Base-by-base conservation (phyloP, 371 early-diverging fungal genomes). In the Mortierella sp. region DNA sequence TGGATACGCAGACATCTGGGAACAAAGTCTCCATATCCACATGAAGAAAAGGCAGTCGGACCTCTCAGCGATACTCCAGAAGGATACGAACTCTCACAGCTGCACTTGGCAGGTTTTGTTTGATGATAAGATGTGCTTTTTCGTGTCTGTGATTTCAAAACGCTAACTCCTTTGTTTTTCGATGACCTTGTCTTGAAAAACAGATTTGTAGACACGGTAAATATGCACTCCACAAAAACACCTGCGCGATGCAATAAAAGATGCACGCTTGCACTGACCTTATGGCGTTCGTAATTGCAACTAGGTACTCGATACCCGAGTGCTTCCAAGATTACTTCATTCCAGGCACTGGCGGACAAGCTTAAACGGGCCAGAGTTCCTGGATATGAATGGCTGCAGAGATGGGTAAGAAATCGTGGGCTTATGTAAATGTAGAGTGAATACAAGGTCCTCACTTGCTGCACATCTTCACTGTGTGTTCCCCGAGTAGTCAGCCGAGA, bases 261-360 rank as follows among this genome's bases (percentile, higher is more conserved):
- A 44, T 4, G 44, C 44, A n/a, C 3, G 19, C 44, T 4, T 19
- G 17, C 21, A 15, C 19, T 14, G 6, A 8, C 15, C 19, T 19
- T n/a, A n/a, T n/a, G n/a, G n/a, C n/a, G n/a, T n/a, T n/a, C n/a
- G n/a, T 9, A 2, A 19, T 0, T 6, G 9, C 44, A 21, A 19
- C 9, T 30, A 75, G 76, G 76, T 21, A 75, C 76, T n/a, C 39
- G 76, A n/a, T 75, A 51, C 39, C 76, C 76, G 4, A 75, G 76
- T 14, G 17, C 56, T 0, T 47, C 53, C 19, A 64, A 56, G 28
- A 12, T 50, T 4, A 21, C 41, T 0, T 47, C 60, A 0, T 64
- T 60, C 44, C 34, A 63, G 31, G 41, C 15, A 14, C 23, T 75
- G 37, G 24, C 64, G 1, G 60, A 55, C 0, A 64, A 57, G 27